phyloP scores from a whole-genome alignment of 2,329 filamentous ascomycete species.

The Talaromyces islandicus region DNA sequence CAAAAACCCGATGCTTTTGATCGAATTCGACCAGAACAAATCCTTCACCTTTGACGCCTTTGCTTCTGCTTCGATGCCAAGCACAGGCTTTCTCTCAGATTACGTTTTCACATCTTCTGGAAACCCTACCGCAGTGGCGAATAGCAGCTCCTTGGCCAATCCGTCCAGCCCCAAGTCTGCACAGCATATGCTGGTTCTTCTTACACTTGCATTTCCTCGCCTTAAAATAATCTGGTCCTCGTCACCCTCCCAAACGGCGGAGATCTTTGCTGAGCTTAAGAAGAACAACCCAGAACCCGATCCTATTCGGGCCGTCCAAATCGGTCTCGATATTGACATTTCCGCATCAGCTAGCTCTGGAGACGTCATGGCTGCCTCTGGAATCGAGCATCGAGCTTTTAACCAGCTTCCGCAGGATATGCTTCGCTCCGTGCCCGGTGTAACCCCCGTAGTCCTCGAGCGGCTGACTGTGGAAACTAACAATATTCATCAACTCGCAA shows the following conservation, averaged over 20 bases:
- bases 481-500: constrained; percentile 76
- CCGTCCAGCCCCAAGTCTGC: constrained; percentile 65
- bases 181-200: constrained; percentile 83
- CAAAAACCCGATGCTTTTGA: constrained; percentile 80
- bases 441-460: constrained; percentile 72
- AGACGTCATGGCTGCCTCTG: constrained; percentile 52
- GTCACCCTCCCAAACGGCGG: constrained; percentile 89
- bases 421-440: constrained; percentile 75
- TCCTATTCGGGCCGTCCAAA: constrained; percentile 75
- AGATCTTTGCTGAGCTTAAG: constrained; percentile 94
- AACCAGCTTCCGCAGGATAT: constrained; percentile 87
- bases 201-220: constrained; percentile 85
- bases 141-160: constrained; percentile 58
- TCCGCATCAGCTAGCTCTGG: constrained; percentile 26
- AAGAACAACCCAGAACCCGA: constrained; percentile 85
- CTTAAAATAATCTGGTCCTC: constrained; percentile 91
- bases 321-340: constrained; percentile 63
- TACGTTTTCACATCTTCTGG: constrained; percentile 46
- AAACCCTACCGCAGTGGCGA: constrained; percentile 42
- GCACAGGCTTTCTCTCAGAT: constrained; percentile 41
- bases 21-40: constrained; percentile 97
- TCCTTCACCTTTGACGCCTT: constrained; percentile 85
- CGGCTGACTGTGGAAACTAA: constrained; percentile 66
- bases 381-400: constrained; percentile 58
- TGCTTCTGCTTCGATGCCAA: constrained; percentile 34